Percentiles rank a stretch among this genome's conserved stretches.
Conservation (phyloP, 305 asterid species). For the Solanum hybrid region DNA sequence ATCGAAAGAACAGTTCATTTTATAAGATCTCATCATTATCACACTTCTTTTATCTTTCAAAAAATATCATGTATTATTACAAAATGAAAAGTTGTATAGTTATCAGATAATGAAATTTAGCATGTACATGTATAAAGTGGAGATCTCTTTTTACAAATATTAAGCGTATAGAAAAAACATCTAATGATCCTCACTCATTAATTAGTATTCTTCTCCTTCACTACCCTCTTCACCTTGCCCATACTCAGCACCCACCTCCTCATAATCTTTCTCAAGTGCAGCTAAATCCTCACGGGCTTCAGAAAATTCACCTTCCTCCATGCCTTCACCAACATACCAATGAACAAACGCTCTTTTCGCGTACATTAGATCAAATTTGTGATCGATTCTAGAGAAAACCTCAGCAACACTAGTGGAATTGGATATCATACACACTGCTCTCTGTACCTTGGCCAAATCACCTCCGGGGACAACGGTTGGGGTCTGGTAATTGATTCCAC, state of each 20-base stretch:
- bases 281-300: slow-evolving; percentile 12
- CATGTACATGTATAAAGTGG: background rate
- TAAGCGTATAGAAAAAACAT: background rate
- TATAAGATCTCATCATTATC: background rate
- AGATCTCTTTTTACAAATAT: background rate
- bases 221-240: slow-evolving; percentile 6
- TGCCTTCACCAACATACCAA: slow-evolving; percentile 16
- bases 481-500: slow-evolving; percentile 5
- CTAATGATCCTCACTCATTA: background rate
- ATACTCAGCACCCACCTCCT: slow-evolving; percentile 5
- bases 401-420: slow-evolving; percentile 9
- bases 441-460: slow-evolving; percentile 5
- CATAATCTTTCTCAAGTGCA: slow-evolving; percentile 12
- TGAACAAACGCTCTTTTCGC: slow-evolving; percentile 12
- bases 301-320: slow-evolving; percentile 11
- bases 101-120: background rate
- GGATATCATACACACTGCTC: slow-evolving; percentile 12
- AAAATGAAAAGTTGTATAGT: background rate
- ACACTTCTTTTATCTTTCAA: background rate
- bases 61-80: background rate
- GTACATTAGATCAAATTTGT: slow-evolving; percentile 8
- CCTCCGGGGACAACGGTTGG: slow-evolving; percentile 8
- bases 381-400: slow-evolving; percentile 6
- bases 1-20: background rate
- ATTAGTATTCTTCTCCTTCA: slow-evolving; percentile 8